Percentiles rank a stretch among this genome's conserved stretches.
phyloP scores from a whole-genome alignment of 768 basidiomycete species.

The Candolleomyces eurysporus region DNA sequence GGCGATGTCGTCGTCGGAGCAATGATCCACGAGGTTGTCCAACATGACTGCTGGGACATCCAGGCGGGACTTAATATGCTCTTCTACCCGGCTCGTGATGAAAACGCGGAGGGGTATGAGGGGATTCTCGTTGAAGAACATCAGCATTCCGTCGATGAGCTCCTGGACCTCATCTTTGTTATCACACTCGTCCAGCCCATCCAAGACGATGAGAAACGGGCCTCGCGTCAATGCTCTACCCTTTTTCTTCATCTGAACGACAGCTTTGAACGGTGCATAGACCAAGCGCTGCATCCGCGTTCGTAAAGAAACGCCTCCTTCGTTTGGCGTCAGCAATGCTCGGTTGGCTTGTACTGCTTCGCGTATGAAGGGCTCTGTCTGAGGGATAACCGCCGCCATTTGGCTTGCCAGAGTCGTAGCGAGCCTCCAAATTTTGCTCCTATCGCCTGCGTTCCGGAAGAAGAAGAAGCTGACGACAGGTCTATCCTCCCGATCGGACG shows the following conservation, averaged over 20 bases:
- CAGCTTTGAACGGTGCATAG: background rate
- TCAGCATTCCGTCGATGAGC: background rate
- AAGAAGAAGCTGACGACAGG: constrained; percentile 5
- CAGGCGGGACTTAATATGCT: background rate
- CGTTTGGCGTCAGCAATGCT: background rate
- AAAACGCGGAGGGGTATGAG: background rate
- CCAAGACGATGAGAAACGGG: background rate
- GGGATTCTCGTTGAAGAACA: background rate
- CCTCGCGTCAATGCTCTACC: background rate
- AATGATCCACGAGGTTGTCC: background rate
- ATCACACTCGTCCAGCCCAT: constrained; percentile 1
- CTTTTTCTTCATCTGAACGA: background rate
- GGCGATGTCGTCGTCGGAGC: background rate
- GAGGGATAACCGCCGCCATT: background rate
- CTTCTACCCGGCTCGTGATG: background rate
- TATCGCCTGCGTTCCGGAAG: background rate
- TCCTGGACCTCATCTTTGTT: background rate
- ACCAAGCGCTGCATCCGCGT: background rate
- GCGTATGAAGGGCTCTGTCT: background rate
- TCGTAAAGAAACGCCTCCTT: background rate
- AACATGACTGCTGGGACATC: background rate
- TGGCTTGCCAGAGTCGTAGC: background rate
- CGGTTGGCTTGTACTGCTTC: background rate
- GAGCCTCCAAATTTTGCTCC: background rate
- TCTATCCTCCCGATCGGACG: background rate